Base-by-base conservation (phyloP, 2,329 filamentous ascomycete species). In the Fusarium transvaalense region DNA sequence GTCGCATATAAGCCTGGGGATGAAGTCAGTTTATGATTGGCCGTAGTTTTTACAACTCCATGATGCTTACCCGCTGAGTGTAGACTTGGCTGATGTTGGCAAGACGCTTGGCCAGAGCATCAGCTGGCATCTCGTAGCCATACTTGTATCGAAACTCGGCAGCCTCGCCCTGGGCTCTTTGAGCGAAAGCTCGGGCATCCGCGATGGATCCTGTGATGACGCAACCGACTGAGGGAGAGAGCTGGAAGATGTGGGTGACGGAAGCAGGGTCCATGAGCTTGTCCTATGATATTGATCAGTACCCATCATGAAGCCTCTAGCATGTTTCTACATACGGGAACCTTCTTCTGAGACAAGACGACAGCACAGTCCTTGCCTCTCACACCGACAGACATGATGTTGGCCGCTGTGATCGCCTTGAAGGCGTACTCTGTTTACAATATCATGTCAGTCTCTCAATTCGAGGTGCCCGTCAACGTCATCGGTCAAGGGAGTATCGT, bases 21-120 rank as follows among this genome's bases (percentile, higher is more conserved):
- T 46, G 31, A 61, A 64, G 74, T 78, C 65, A 77, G 73, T 64
- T 73, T 38, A 55, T 56, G 37, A 41, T 62, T 61, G 56, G 51
- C 38, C 50, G 47, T 51, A 54, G 21, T 38, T 23, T 48, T 57
- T 29, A 56, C 39, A 56, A 56, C 45, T 76, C 61, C 56, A 50
- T 38, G 52, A 57, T 57, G 74, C 83, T 78, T 79, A 98, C 96
- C 81, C 94, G 87, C 84, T 99, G 96, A 74, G 96, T 99, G 83
- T 98, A 99, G 71, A 99, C 96, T 83, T 99, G 96, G 82, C 93
- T 97, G 85, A 99, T 97, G 83, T 99, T 99, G 79, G 96, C 96
- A 82, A 99, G 85, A 78, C 96, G 89, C 88, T 99, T 99, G 71
- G 96, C 93, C 76, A 99, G 84, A 53, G 94, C 96, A 82, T 99